These are phyloP conservation scores for Melaleuca alternifolia DNA, from an alignment of 345 rosid species.

Conservation along the genomic window DNA sequence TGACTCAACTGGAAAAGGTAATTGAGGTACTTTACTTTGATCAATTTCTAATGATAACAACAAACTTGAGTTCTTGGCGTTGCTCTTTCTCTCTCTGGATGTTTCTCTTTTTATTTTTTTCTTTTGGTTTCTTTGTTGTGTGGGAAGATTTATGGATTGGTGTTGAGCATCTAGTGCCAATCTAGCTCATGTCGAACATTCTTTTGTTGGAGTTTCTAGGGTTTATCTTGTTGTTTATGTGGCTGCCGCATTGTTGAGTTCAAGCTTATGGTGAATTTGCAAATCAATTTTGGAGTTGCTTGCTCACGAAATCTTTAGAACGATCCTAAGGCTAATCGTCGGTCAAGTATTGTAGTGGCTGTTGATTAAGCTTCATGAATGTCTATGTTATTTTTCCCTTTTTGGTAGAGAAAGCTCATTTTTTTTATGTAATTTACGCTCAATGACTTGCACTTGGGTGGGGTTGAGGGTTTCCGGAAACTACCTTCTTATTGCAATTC, in stretches of 20 bases:
- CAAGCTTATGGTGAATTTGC: neutral
- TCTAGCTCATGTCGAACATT: neutral
- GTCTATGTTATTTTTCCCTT: neutral
- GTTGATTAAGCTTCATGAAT: neutral
- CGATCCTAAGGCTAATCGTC: constrained; percentile 34
- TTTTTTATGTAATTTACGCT: neutral
- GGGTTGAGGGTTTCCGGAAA: neutral
- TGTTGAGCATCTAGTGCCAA: neutral
- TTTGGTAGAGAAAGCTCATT: neutral
- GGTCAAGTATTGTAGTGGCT: constrained; percentile 18
- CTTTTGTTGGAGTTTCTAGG: neutral
- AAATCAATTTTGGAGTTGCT: constrained; percentile 67
- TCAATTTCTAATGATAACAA: neutral
- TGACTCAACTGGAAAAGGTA: neutral
- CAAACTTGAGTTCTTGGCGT: neutral
- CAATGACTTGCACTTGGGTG: neutral
- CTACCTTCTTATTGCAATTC: neutral
- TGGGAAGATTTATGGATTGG: neutral
- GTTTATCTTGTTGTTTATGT: accelerated
- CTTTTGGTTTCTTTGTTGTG: neutral
- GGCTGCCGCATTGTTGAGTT: neutral
- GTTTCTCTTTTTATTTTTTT: neutral
- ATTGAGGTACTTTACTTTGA: neutral
- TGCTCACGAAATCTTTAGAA: constrained; percentile 29
- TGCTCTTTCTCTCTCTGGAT: neutral